Evolutionary conservation across 169 alveolate genomes (phyloP), one percentile per base, ranked within the genome.

Genomic region (Amoebophrya sp.): DNA sequence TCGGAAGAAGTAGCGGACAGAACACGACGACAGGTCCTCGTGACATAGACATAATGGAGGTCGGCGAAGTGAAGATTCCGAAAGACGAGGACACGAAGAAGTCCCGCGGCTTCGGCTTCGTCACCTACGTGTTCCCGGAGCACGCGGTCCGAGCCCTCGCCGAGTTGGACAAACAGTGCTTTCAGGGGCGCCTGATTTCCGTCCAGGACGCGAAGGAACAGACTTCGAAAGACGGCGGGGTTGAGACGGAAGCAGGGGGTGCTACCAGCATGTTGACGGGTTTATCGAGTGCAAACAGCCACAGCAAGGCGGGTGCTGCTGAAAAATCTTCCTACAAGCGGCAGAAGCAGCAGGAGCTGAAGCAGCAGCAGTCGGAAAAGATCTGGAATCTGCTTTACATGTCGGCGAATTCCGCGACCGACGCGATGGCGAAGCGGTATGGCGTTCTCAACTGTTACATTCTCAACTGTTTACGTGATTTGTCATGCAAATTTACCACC

Each of bases 311-410:
- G 18, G 66, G 66, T 18, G 66, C 7, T 18, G 66, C 66, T 7
- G n/a, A n/a, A n/a, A 47, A 47, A 47, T 12, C 55, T 88, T 66
- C 95, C 29, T 95, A 95, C 90, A 96, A 95, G 91, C 93, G 94
- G 53, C 94, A 95, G 88, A 96, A 96, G 93, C 95, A 94, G 91
- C 94, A 96, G 92, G 95, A 95, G 91, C 90, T 95, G 92, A 97
- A 96, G 95, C 94, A 95, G 66, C 96, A 96, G 93, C 94, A 92
- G 92, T 93, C 91, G 92, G 94, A 93, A 89, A 95, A 95, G 88
- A 95, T 97, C 90, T 98, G 99, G 99, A 98, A 98, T 94, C 93
- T 97, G 90, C 96, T 98, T n/a, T 98, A 97, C 95, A 94, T 98
- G 41, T 98, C 97, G 94, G 98, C 97, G 33, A 97, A 98, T 93